These are phyloP conservation scores for Trichosporon ovoides DNA, from an alignment of 1,284 basidiomycete species.

Conservation along the genomic window DNA sequence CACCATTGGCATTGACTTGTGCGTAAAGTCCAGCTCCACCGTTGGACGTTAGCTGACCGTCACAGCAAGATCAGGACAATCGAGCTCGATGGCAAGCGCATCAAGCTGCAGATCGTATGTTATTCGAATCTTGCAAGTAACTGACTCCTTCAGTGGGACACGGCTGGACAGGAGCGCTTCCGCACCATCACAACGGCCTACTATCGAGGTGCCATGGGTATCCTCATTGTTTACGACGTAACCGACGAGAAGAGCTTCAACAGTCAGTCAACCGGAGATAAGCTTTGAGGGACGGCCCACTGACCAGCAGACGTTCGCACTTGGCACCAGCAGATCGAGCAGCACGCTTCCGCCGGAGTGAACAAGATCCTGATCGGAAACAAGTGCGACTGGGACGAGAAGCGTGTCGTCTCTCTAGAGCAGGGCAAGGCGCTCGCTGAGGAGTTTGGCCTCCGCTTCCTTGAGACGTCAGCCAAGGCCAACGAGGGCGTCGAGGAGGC, in stretches of 20 bases:
- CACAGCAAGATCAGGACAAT: conserved; percentile 78
- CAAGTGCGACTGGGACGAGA: conserved; percentile 98
- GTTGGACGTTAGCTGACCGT: too few relatives aligned
- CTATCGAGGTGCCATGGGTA: conserved; percentile 99
- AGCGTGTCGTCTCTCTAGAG: conserved; percentile 76
- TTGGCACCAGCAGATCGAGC: conserved; percentile 98
- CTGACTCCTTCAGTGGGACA: conserved; percentile 76
- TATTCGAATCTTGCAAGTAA: neutral
- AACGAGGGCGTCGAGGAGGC: conserved; percentile 99
- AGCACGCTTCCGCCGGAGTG: conserved; percentile 96
- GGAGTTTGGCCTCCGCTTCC: conserved; percentile 84
- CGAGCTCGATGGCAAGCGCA: conserved; percentile 98
- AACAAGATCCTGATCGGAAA: conserved; percentile 99
- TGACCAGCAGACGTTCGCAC: conserved; percentile 79
- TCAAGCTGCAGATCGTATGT: conserved; percentile 97
- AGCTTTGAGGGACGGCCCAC: neutral
- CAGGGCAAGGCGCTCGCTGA: conserved; percentile 67
- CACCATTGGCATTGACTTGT: conserved; percentile 67
- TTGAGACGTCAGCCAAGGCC: conserved; percentile 96
- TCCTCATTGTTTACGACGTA: conserved; percentile 96
- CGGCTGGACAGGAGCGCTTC: conserved; percentile 98
- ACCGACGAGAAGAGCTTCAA: conserved; percentile 97
- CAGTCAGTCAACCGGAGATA: too few relatives aligned
- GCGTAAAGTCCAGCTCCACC: too few relatives aligned
- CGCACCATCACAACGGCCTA: conserved; percentile 99